Evolutionary conservation across 805 yeast genomes (phyloP).

Genomic region (Barnettozyma vustinii): DNA sequence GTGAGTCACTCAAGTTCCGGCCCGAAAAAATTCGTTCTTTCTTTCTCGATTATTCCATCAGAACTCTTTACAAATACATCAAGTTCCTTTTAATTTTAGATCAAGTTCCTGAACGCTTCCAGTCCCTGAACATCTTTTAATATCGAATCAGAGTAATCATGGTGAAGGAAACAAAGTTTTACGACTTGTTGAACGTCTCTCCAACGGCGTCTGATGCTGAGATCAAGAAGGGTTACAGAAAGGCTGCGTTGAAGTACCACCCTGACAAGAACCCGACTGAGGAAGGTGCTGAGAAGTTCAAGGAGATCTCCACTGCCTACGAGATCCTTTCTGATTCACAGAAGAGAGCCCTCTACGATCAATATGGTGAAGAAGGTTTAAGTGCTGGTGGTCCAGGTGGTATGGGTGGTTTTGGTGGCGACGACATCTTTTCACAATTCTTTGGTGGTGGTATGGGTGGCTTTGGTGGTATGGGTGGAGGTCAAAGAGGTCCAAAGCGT

Average conservation of each 20-base stretch:
- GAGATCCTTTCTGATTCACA: constrained; percentile 84
- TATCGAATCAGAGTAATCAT: constrained; percentile 20
- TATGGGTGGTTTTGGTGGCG: constrained; percentile 64
- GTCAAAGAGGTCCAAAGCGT: constrained; percentile 77
- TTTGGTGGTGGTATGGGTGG: constrained; percentile 65
- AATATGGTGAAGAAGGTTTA: constrained; percentile 90
- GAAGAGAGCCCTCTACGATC: constrained; percentile 86
- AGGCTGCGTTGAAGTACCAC: constrained; percentile 73
- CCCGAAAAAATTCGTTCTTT: background rate
- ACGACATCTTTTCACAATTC: constrained; percentile 75
- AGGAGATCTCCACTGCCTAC: constrained; percentile 82
- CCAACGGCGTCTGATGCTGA: constrained; percentile 64
- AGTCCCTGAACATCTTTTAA: background rate
- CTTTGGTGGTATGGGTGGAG: constrained; percentile 45
- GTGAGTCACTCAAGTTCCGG: background rate
- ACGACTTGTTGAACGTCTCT: constrained; percentile 68
- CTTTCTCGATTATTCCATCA: background rate
- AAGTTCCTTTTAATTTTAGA: too few relatives aligned
- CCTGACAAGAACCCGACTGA: constrained; percentile 81
- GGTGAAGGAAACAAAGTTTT: constrained; percentile 78
- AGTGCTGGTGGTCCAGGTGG: constrained; percentile 72
- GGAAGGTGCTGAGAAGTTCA: constrained; percentile 94
- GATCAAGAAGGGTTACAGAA: constrained; percentile 78
- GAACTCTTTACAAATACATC: background rate
- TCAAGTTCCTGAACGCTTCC: background rate